Conservation (phyloP, 768 basidiomycete genomes). For the Lentinula aciculospora region DNA sequence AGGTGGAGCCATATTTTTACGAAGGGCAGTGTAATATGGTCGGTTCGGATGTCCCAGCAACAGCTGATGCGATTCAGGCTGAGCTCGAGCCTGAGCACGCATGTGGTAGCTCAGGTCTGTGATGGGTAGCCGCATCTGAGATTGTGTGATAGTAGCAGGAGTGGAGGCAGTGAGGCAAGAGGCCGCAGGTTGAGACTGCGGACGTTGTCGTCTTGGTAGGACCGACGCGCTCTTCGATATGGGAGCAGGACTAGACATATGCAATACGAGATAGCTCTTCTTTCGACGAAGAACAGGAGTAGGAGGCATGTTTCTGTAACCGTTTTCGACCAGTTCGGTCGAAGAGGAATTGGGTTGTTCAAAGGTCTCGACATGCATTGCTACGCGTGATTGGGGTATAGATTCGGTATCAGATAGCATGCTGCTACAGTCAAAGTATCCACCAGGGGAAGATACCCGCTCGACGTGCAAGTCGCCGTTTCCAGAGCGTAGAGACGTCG, state of each 20-base stretch:
- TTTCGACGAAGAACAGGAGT: constrained; percentile 3
- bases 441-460: too few relatives aligned
- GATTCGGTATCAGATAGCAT: too few relatives aligned
- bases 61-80: not conserved
- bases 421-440: too few relatives aligned
- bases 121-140: not conserved
- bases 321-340: not conserved
- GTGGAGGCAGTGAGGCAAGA: not conserved
- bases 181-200: not conserved
- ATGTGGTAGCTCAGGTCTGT: not conserved
- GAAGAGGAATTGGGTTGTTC: not conserved
- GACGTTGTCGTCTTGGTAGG: not conserved
- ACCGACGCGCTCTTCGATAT: not conserved
- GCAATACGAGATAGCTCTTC: constrained; percentile 1
- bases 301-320: not conserved
- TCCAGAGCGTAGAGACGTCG: not conserved
- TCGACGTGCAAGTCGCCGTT: too few relatives aligned
- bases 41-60: not conserved
- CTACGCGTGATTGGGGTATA: too few relatives aligned
- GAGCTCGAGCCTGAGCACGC: not conserved
- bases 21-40: constrained; percentile 4
- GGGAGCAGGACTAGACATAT: constrained; percentile 1
- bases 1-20: constrained; percentile 2
- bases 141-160: not conserved
- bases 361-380: not conserved